Evolutionary conservation across 75 land plant genomes (phyloP).

Genomic region (Picea glauca): DNA sequence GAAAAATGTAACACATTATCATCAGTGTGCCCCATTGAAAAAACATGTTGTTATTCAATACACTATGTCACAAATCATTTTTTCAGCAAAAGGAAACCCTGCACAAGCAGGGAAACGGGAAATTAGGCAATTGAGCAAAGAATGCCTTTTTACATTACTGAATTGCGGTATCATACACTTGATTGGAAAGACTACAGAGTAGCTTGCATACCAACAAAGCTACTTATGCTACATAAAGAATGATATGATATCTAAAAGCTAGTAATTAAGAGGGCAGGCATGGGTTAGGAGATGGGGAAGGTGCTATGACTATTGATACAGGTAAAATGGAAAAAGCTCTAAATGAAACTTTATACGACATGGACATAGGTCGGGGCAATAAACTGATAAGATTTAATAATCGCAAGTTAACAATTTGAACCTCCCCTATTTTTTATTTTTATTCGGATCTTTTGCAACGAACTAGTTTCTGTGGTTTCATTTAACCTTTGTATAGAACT

Average conservation of each 20-base stretch:
- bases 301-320: slow-evolving; percentile 2
- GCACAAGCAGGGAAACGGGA: background rate
- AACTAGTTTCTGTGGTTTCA: background rate
- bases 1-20: too few species aligned
- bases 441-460: slow-evolving; percentile 1
- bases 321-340: slow-evolving; percentile 1
- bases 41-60: too few species aligned
- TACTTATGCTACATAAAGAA: background rate
- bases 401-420: background rate
- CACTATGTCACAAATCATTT: too few species aligned
- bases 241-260: background rate
- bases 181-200: background rate
- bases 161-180: slow-evolving; percentile 5
- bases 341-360: slow-evolving; percentile 1
- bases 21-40: too few species aligned
- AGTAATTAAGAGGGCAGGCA: background rate
- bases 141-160: slow-evolving; percentile 10
- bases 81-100: too few species aligned
- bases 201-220: background rate
- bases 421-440: slow-evolving; percentile 8
- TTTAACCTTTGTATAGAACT: slow-evolving; percentile 1
- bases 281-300: background rate
- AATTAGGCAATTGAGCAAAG: background rate
- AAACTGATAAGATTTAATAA: background rate
- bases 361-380: background rate